Percentiles rank a stretch among this genome's conserved stretches.
Evolutionary conservation across 139 green algal species (phyloP).

Genomic region (Coelastrella sp.): DNA sequence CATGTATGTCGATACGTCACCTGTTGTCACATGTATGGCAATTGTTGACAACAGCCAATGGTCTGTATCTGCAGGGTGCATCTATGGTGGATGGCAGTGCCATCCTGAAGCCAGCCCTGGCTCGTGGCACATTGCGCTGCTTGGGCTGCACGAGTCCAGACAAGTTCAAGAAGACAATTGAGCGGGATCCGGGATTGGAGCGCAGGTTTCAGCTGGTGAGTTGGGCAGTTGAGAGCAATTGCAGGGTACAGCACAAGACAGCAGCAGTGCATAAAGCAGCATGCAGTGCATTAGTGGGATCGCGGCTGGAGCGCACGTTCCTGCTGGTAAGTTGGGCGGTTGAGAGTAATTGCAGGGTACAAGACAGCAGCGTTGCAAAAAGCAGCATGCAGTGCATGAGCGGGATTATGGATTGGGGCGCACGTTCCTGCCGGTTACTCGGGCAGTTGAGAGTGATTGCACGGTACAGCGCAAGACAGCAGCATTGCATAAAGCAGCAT

Average conservation of each 20-base stretch:
- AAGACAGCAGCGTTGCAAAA: no score
- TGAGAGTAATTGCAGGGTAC: no score
- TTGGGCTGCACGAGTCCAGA: slow-evolving; percentile 97
- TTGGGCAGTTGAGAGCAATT: background rate
- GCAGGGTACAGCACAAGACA: no score
- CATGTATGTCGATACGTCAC: no score
- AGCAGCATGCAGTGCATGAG: slow-evolving; percentile 55
- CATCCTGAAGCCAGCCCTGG: slow-evolving; percentile 97
- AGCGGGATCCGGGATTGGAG: slow-evolving; percentile 98
- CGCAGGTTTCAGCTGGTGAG: slow-evolving; percentile 90
- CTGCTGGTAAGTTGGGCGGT: slow-evolving; percentile 58
- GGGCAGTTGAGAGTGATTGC: background rate
- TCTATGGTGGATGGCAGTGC: slow-evolving; percentile 83
- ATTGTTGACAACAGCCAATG: no score
- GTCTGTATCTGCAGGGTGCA: slow-evolving; percentile 50
- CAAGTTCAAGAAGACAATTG: slow-evolving; percentile 99
- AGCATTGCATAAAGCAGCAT: no score
- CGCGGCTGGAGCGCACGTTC: background rate
- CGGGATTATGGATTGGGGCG: slow-evolving; percentile 98
- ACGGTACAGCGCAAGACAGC: no score
- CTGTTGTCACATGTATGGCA: no score
- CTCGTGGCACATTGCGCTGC: slow-evolving; percentile 95
- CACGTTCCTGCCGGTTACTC: slow-evolving; percentile 86
- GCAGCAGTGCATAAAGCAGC: no score
- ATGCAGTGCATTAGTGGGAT: no score